A percentile compares a stretch with the other conserved stretches of the same genome.
These are phyloP conservation scores for Blumeria graminis DNA, from an alignment of 2,329 filamentous ascomycete genomes.

Conservation along the genomic window DNA sequence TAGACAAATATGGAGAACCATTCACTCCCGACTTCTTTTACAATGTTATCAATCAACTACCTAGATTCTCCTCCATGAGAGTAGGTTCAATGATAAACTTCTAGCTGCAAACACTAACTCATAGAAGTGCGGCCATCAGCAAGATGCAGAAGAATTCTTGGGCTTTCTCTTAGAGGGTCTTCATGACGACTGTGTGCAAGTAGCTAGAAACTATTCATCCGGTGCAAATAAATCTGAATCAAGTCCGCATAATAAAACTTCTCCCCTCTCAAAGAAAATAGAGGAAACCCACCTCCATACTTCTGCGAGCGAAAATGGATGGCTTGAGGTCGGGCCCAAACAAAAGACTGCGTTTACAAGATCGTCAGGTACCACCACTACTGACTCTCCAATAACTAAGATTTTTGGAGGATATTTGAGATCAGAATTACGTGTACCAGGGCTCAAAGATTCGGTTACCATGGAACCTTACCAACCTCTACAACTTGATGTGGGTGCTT, in stretches of 20 bases:
- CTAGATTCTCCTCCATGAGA: slow-evolving; percentile 79
- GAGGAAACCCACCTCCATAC: slow-evolving; percentile 7
- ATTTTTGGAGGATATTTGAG: slow-evolving; percentile 84
- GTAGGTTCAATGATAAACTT: slow-evolving; percentile 24
- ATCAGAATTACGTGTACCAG: slow-evolving; percentile 70
- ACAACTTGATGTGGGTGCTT: slow-evolving; percentile 78
- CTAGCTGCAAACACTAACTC: slow-evolving; percentile 11
- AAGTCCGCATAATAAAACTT: slow-evolving; percentile 18
- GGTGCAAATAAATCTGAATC: slow-evolving; percentile 22
- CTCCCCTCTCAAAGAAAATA: slow-evolving; percentile 18
- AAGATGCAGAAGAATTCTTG: slow-evolving; percentile 93
- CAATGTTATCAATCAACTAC: slow-evolving; percentile 65
- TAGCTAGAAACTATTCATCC: slow-evolving; percentile 27
- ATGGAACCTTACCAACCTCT: slow-evolving; percentile 83
- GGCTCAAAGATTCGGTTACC: slow-evolving; percentile 74
- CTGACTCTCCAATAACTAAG: slow-evolving; percentile 67
- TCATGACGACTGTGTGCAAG: slow-evolving; percentile 70
- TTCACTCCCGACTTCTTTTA: slow-evolving; percentile 93
- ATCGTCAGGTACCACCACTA: slow-evolving; percentile 52
- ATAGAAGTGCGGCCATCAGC: slow-evolving; percentile 64
- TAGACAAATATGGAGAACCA: slow-evolving; percentile 75
- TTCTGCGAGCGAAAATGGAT: slow-evolving; percentile 33
- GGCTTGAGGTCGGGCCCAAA: slow-evolving; percentile 84
- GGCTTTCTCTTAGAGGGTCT: slow-evolving; percentile 81
- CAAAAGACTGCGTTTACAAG: slow-evolving; percentile 72